These are phyloP conservation scores for Calamus simplicifolius DNA, from an alignment of 176 grass and related monocot species.

Conservation along the genomic window DNA sequence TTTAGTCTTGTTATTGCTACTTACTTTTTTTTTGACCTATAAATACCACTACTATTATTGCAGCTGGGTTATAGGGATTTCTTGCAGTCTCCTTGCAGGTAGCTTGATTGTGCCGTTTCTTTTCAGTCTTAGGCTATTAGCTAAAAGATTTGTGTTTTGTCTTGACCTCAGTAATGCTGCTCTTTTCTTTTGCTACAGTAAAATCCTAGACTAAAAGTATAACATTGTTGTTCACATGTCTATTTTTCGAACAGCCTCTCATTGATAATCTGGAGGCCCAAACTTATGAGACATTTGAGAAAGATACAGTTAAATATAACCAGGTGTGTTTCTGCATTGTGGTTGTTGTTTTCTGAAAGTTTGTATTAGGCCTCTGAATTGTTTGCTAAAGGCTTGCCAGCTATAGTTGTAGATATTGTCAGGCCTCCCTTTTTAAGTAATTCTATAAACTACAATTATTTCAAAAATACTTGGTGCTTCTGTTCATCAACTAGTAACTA, in stretches of 20 bases:
- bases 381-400: too few relatives aligned
- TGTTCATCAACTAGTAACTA: too few relatives aligned
- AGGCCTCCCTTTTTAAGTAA: too few relatives aligned
- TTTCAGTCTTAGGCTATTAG: too few relatives aligned
- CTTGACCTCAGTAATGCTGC: too few relatives aligned
- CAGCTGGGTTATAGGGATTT: slow-evolving; percentile 95
- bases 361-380: too few relatives aligned
- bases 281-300: slow-evolving; percentile 99
- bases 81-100: slow-evolving; percentile 97
- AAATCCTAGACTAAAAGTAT: too few relatives aligned
- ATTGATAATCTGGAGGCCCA: slow-evolving; percentile 99
- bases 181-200: too few relatives aligned
- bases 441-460: too few relatives aligned
- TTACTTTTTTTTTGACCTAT: slow-evolving; percentile 19
- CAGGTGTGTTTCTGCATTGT: slow-evolving; percentile 35
- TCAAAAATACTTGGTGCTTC: too few relatives aligned
- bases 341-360: background rate
- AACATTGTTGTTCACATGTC: background rate
- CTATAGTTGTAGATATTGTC: too few relatives aligned
- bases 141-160: too few relatives aligned
- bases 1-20: slow-evolving; percentile 3
- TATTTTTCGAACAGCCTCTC: slow-evolving; percentile 55
- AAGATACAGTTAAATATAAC: slow-evolving; percentile 88
- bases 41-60: slow-evolving; percentile 14
- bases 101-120: slow-evolving; percentile 2